Percentiles rank a stretch among this genome's conserved stretches.
Conservation (phyloP, 768 basidiomycete genomes). For the Zangia roseola region DNA sequence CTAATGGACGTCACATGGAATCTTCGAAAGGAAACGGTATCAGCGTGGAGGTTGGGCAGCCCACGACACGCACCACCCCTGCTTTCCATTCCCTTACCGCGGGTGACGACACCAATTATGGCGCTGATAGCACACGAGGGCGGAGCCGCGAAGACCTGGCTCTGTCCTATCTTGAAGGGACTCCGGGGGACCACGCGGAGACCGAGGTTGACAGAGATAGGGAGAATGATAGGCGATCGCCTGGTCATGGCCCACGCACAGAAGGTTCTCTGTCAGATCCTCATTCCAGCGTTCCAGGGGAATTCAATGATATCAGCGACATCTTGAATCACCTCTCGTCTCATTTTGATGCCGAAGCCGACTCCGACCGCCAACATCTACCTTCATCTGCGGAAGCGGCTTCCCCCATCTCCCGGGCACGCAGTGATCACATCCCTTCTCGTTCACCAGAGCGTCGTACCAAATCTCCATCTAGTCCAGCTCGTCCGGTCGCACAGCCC, state of each 20-base stretch:
- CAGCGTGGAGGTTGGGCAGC: conserved; percentile 45
- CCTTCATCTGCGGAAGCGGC: conserved; percentile 33
- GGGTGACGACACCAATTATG: conserved; percentile 31
- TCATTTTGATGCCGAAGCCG: conserved; percentile 61
- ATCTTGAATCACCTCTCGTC: conserved; percentile 72
- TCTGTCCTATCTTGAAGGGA: conserved; percentile 49
- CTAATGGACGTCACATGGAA: conserved; percentile 46
- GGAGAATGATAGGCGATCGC: conserved; percentile 41
- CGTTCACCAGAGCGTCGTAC: conserved; percentile 23
- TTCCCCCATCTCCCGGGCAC: conserved; percentile 33
- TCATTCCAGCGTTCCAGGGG: conserved; percentile 51
- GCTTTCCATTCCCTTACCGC: conserved; percentile 79
- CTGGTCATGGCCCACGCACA: conserved; percentile 20
- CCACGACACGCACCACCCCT: conserved; percentile 65
- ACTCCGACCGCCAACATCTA: conserved; percentile 41
- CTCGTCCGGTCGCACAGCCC: conserved; percentile 36
- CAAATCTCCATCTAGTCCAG: conserved; percentile 37
- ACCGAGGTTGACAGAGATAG: conserved; percentile 36
- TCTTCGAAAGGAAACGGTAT: conserved; percentile 48
- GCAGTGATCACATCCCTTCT: conserved; percentile 18
- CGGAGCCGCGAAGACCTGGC: conserved; percentile 50
- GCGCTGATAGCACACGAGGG: conserved; percentile 25
- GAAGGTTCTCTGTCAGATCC: conserved; percentile 38
- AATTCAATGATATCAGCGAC: conserved; percentile 73
- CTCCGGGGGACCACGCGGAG: conserved; percentile 19